These are phyloP conservation scores for Lipomyces kockii DNA, from an alignment of 805 yeast genomes.

Conservation along the genomic window DNA sequence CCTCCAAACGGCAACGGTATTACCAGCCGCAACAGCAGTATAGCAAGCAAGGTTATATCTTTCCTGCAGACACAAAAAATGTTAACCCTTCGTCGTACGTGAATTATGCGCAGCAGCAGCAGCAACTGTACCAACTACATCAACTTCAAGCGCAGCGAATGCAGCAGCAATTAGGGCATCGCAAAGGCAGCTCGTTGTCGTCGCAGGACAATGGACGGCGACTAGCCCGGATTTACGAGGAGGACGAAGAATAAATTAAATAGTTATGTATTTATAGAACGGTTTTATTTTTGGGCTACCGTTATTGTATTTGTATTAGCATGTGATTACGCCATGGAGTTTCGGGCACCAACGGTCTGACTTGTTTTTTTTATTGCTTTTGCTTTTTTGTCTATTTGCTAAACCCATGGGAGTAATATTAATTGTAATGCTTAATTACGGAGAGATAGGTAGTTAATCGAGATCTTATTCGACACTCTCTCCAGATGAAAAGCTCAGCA, in stretches of 20 bases:
- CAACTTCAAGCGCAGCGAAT: slow-evolving; percentile 1
- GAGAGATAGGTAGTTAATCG: too few relatives aligned
- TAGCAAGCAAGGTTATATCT: not conserved
- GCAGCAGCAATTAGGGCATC: slow-evolving; percentile 13
- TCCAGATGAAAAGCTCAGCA: too few relatives aligned
- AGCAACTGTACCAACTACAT: slow-evolving; percentile 8
- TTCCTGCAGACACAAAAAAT: slow-evolving; percentile 10
- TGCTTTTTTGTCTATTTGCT: too few relatives aligned
- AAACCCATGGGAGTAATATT: too few relatives aligned
- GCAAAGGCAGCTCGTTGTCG: slow-evolving; percentile 17
- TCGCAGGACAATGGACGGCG: slow-evolving; percentile 18
- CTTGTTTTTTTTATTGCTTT: too few relatives aligned
- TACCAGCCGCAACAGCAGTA: not conserved
- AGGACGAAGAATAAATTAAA: slow-evolving; percentile 16
- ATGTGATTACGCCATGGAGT: not conserved
- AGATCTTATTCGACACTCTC: too few relatives aligned
- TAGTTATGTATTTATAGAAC: not conserved
- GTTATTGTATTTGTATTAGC: not conserved
- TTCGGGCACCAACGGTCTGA: too few relatives aligned
- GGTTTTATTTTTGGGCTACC: not conserved
- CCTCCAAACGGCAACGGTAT: not conserved
- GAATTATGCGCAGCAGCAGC: slow-evolving; percentile 13
- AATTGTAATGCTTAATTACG: too few relatives aligned
- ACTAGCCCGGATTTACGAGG: slow-evolving; percentile 26
- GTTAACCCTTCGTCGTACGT: not conserved